These are phyloP conservation scores for Lunasporangiospora selenospora DNA, from an alignment of 192 early-diverging fungal genomes.

Conservation along the genomic window DNA sequence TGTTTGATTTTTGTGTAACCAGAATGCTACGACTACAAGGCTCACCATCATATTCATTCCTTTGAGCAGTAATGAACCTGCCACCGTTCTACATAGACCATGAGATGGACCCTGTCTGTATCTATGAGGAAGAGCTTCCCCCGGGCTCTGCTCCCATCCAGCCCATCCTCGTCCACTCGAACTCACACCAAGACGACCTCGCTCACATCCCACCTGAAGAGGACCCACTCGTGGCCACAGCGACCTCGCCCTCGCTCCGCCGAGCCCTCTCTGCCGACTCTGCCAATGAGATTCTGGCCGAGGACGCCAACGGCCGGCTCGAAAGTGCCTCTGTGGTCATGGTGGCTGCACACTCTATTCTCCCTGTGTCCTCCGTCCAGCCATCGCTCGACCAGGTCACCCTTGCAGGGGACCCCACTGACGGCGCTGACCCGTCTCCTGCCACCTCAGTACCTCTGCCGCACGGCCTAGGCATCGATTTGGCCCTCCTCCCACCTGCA, in stretches of 20 bases:
- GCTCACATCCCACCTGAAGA: constrained; percentile 18
- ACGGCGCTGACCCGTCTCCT: too few species aligned
- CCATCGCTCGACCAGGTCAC: too few species aligned
- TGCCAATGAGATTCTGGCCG: background rate
- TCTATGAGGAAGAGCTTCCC: constrained; percentile 39
- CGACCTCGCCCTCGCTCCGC: background rate
- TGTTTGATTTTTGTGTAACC: background rate
- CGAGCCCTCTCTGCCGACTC: background rate
- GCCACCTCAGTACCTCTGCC: too few species aligned
- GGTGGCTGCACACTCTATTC: too few species aligned
- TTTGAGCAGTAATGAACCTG: constrained; percentile 14
- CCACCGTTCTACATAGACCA: constrained; percentile 33
- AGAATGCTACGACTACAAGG: background rate
- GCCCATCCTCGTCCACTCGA: constrained; percentile 35
- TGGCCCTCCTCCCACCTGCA: too few species aligned
- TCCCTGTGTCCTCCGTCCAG: too few species aligned
- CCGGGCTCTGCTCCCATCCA: constrained; percentile 9
- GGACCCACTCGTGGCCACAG: constrained; percentile 4
- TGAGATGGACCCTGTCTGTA: constrained; percentile 37
- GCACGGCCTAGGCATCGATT: too few species aligned
- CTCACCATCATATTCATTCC: background rate
- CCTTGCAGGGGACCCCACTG: too few species aligned
- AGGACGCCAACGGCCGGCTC: background rate
- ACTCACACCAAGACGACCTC: background rate
- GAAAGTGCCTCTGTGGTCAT: too few species aligned